Percentiles rank a stretch among this genome's conserved stretches.
Evolutionary conservation across 2,329 filamentous ascomycete genomes (phyloP).

Genomic region (Zopfia rhizophila): DNA sequence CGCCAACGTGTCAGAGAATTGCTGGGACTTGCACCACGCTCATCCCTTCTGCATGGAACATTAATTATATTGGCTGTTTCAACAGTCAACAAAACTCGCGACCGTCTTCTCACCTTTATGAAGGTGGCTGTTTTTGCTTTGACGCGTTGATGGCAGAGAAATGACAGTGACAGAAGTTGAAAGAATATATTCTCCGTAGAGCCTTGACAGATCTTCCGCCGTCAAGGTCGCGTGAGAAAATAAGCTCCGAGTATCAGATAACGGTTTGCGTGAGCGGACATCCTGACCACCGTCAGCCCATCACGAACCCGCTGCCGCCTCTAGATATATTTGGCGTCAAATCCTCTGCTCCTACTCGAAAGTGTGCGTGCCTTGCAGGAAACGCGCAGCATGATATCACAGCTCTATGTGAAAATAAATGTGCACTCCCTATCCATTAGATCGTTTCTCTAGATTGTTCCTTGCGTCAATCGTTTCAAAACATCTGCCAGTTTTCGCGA

Average conservation of each 20-base stretch:
- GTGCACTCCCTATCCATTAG: too few species aligned
- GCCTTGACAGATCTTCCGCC: background rate
- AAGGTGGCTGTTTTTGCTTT: slow-evolving; percentile 1
- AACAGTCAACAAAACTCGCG: slow-evolving; percentile 4
- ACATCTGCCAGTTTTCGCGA: too few species aligned
- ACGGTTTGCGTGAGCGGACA: background rate
- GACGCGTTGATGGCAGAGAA: background rate
- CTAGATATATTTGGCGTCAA: too few species aligned
- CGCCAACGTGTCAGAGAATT: slow-evolving; percentile 24
- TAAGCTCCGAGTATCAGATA: slow-evolving; percentile 19
- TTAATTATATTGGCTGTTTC: slow-evolving; percentile 14
- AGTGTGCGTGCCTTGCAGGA: too few species aligned
- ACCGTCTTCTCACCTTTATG: slow-evolving; percentile 17
- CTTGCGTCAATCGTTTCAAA: too few species aligned
- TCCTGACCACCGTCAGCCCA: background rate
- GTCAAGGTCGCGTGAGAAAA: slow-evolving; percentile 1
- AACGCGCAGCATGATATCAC: too few species aligned
- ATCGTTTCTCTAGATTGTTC: too few species aligned
- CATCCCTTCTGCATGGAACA: slow-evolving; percentile 4
- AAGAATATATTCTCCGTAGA: too few species aligned
- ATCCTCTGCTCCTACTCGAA: slow-evolving; percentile 2
- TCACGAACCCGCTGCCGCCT: too few species aligned
- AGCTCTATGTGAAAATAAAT: too few species aligned
- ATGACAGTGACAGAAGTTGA: too few species aligned
- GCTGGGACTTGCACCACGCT: slow-evolving; percentile 1